Percentiles rank a stretch among this genome's conserved stretches.
Conservation (phyloP, 176 grass and related monocot genomes). For the Paspalum notatum region DNA sequence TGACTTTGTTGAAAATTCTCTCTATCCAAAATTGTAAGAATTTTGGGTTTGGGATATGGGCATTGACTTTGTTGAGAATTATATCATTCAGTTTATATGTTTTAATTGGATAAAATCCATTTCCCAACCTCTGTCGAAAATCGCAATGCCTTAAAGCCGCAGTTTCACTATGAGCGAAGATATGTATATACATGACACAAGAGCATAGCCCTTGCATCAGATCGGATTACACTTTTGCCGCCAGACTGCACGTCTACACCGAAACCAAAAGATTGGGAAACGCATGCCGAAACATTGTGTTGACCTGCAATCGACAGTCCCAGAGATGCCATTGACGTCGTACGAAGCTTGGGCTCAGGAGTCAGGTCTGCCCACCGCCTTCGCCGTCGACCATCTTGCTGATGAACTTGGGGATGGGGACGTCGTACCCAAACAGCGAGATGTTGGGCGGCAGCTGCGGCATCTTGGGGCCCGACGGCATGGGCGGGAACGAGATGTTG, state of each 20-base stretch:
- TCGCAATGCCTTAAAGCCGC: background rate
- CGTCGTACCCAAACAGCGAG: conserved; percentile 46
- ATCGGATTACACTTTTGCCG: background rate
- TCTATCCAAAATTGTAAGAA: no score
- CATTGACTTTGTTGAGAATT: no score
- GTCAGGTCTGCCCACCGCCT: background rate
- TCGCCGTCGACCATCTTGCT: conserved; percentile 37
- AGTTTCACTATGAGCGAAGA: background rate
- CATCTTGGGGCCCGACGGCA: conserved; percentile 49
- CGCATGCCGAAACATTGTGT: background rate
- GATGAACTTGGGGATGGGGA: conserved; percentile 53
- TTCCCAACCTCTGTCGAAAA: no score
- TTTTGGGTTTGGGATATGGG: no score
- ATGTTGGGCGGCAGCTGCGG: conserved; percentile 49
- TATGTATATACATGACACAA: background rate
- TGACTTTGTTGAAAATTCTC: no score
- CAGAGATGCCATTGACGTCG: background rate
- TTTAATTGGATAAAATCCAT: no score
- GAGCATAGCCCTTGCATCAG: background rate
- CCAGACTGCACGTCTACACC: background rate
- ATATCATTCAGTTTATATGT: no score
- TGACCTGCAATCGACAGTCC: background rate
- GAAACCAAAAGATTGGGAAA: background rate
- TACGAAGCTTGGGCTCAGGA: background rate
- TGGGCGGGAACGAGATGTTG: conserved; percentile 46